Conservation (phyloP, 1,284 basidiomycete species). For the Erythrobasidium hasegawianum region DNA sequence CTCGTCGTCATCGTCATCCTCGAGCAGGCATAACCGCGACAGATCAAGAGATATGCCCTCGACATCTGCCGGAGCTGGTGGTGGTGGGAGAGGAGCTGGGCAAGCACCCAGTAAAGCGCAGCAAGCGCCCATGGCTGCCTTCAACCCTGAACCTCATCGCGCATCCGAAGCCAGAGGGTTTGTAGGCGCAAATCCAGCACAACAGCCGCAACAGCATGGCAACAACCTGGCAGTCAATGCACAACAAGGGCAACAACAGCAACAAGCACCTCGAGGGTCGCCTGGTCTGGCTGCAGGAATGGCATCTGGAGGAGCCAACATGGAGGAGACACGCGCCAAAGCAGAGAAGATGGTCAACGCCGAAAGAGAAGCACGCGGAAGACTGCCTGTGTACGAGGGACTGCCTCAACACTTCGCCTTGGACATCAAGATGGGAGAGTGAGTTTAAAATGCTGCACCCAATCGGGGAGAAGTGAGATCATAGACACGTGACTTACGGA, state of each 20-base stretch:
- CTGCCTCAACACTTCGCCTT: slow-evolving; percentile 67
- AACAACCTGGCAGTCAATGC: slow-evolving; percentile 2
- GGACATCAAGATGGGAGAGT: slow-evolving; percentile 94
- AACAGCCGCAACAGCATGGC: slow-evolving; percentile 12
- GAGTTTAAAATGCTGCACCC: slow-evolving; percentile 47
- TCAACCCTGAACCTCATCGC: slow-evolving; percentile 34
- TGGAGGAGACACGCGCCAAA: slow-evolving; percentile 25
- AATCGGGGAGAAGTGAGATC: background rate
- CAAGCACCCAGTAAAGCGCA: slow-evolving; percentile 32
- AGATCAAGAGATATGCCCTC: slow-evolving; percentile 22
- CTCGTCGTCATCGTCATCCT: slow-evolving; percentile 23
- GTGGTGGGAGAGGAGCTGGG: no score
- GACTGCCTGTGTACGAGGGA: slow-evolving; percentile 70
- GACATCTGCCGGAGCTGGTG: slow-evolving; percentile 7
- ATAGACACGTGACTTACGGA: background rate
- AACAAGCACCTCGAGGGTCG: slow-evolving; percentile 10
- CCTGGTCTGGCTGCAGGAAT: slow-evolving; percentile 28
- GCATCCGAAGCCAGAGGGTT: slow-evolving; percentile 25
- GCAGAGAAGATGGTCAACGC: slow-evolving; percentile 73
- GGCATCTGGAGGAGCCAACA: slow-evolving; percentile 12
- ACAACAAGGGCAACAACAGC: background rate
- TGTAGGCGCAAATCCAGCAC: slow-evolving; percentile 34
- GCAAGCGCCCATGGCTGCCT: slow-evolving; percentile 34
- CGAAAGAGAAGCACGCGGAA: slow-evolving; percentile 66
- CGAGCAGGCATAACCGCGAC: slow-evolving; percentile 18